Evolutionary conservation across 2,329 filamentous ascomycete genomes (phyloP).

Genomic region (Colletotrichum siamense): DNA sequence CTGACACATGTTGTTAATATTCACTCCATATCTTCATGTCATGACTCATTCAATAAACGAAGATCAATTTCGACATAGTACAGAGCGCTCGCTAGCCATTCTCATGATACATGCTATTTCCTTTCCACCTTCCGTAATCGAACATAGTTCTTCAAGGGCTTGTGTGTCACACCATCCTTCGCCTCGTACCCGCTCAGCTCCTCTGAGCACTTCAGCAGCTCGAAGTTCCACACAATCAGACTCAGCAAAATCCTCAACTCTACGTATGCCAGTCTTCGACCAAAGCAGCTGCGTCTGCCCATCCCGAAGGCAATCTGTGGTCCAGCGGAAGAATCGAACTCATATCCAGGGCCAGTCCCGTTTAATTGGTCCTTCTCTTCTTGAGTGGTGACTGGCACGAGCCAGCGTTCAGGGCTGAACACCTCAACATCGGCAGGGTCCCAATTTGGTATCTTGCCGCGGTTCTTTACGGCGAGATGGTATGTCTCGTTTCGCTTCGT

Average conservation of each 20-base stretch:
- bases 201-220: background rate
- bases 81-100: background rate
- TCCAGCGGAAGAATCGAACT: constrained; percentile 36
- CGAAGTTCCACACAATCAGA: constrained; percentile 43
- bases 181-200: background rate
- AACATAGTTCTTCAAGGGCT: background rate
- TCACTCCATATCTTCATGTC: background rate
- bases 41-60: background rate
- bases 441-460: constrained; percentile 10
- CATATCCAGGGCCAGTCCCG: constrained; percentile 25
- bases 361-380: background rate
- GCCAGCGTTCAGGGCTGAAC: constrained; percentile 10
- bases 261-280: constrained; percentile 38
- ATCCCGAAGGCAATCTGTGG: constrained; percentile 39
- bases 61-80: background rate
- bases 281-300: constrained; percentile 43
- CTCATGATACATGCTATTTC: background rate
- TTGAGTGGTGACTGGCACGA: background rate
- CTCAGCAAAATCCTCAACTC: constrained; percentile 38
- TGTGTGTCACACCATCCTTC: background rate
- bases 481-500: constrained; percentile 23
- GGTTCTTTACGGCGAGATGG: constrained; percentile 21
- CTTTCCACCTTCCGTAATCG: background rate
- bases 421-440: background rate
- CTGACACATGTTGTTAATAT: accelerated